Percentiles rank a stretch among this genome's conserved stretches.
These are phyloP conservation scores for Lachancea sp. DNA, from an alignment of 805 yeast genomes.

Conservation along the genomic window DNA sequence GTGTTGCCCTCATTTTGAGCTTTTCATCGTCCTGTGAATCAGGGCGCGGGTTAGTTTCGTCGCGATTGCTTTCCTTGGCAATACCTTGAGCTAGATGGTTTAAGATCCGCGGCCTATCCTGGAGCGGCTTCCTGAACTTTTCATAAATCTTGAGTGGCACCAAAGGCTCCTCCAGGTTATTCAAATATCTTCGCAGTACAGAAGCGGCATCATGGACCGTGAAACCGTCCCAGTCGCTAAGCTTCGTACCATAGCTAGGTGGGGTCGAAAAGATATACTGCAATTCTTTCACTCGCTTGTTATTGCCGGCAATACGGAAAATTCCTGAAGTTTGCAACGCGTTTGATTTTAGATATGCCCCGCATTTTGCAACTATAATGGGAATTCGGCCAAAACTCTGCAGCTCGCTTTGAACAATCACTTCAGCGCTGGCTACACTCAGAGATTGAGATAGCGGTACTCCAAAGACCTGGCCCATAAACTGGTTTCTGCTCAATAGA, in stretches of 20 bases:
- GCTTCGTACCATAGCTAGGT: conserved; percentile 82
- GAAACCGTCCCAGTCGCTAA: conserved; percentile 80
- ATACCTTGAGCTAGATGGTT: conserved; percentile 45
- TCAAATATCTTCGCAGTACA: conserved; percentile 74
- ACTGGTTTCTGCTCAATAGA: conserved; percentile 32
- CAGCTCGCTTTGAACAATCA: conserved; percentile 51
- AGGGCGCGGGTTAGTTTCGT: conserved; percentile 14
- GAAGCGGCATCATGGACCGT: conserved; percentile 97
- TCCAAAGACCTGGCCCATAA: conserved; percentile 61
- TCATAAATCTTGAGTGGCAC: conserved; percentile 75
- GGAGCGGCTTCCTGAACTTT: conserved; percentile 69
- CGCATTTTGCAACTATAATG: conserved; percentile 91
- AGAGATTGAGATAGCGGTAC: conserved; percentile 68
- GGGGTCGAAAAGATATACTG: conserved; percentile 80
- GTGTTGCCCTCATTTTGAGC: conserved; percentile 36
- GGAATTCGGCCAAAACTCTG: conserved; percentile 87
- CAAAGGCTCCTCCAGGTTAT: conserved; percentile 86
- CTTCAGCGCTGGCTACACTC: conserved; percentile 59
- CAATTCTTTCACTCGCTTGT: conserved; percentile 77
- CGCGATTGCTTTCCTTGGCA: conserved; percentile 5
- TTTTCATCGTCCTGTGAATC: conserved; percentile 24
- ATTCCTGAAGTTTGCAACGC: conserved; percentile 83
- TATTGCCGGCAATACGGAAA: conserved; percentile 87
- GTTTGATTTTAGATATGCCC: conserved; percentile 71
- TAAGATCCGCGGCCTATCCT: conserved; percentile 58